Base-by-base conservation (phyloP, 352 stramenopile species). In the Phytopythium litorale region DNA sequence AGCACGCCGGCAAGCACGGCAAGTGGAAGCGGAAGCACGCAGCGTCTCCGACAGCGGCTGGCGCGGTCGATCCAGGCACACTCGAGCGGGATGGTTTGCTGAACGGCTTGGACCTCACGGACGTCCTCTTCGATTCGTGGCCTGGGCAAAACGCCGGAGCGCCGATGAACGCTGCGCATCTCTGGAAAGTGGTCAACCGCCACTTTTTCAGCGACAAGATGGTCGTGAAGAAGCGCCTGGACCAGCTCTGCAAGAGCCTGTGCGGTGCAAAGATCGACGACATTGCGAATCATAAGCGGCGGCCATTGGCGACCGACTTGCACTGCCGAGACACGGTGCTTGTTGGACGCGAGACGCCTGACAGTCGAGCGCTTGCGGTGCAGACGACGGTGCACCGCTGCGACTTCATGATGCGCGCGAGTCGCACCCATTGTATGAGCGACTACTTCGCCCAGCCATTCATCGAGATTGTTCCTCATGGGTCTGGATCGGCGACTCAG, bases 41-140 rank as follows among this genome's bases (percentile, higher is more conserved):
- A 11, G 64, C 66, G 23, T 67, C 62, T 58, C 71, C 72, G 7
- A 65, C 60, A 38, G 42, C 63, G 28, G 40, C 52, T 40, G 33
- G 37, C 16, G 35, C 16, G 4, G 65, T 48, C 11, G 76, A 81
- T 35, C 2, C 65, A 4, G 65, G 63, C 8, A 50, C 58, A 13
- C 67, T 79, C 7, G 75, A 84, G 4, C 42, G 49, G 1, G 60
- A 75, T 21, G 38, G 55, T 5, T 51, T 37, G 57, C 5, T 60
- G 32, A 32, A 45, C 55, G 55, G 25, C 38, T 60, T 65, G 15
- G 81, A 93, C 60, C 45, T 91, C 28, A 74, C 79, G 18, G 87
- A 91, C 40, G 78, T 92, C 11, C 65, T 96, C n/a, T 96, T 93
- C 60, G 78, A 75, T 2, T 85, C 83, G 15, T 96, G 87, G 87